Percentiles rank a stretch among this genome's conserved stretches.
Conservation (phyloP, 1,284 basidiomycete genomes). For the Omphalotus olearius region DNA sequence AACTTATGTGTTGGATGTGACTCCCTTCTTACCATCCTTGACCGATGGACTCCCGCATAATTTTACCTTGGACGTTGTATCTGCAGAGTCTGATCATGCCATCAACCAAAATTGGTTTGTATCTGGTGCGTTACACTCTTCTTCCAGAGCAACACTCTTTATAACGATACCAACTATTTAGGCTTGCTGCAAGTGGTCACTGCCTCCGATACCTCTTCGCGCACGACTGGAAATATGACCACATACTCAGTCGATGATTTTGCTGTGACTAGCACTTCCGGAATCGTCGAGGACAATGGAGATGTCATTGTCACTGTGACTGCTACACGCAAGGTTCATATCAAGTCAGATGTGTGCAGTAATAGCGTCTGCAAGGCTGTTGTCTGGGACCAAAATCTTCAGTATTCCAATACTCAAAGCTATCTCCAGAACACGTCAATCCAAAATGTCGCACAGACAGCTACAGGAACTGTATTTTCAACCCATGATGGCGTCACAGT, state of each 20-base stretch:
- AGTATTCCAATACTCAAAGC: constrained; percentile 52
- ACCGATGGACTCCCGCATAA: constrained; percentile 66
- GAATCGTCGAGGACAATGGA: constrained; percentile 39
- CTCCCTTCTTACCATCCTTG: constrained; percentile 71
- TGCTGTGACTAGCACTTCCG: constrained; percentile 47
- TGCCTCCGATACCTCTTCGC: constrained; percentile 49
- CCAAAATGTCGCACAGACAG: constrained; percentile 60
- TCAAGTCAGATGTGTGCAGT: constrained; percentile 53
- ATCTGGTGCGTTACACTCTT: constrained; percentile 38
- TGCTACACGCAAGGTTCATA: constrained; percentile 48
- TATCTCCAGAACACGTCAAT: constrained; percentile 44
- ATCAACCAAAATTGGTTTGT: constrained; percentile 78
- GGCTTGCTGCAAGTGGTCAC: constrained; percentile 59
- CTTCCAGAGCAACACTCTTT: background rate
- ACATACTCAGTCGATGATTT: constrained; percentile 55
- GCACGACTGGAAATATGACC: constrained; percentile 66
- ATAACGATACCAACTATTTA: background rate
- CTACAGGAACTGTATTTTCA: constrained; percentile 51
- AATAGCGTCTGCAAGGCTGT: constrained; percentile 54
- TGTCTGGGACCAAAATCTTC: constrained; percentile 48
- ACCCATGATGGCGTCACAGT: constrained; percentile 53
- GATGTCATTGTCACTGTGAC: constrained; percentile 53
- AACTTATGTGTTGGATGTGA: constrained; percentile 72
- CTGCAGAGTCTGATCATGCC: constrained; percentile 60
- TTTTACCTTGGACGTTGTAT: constrained; percentile 68